phyloP scores from a whole-genome alignment of 1,284 basidiomycete genomes.

The Ceratobasidium sp. region DNA sequence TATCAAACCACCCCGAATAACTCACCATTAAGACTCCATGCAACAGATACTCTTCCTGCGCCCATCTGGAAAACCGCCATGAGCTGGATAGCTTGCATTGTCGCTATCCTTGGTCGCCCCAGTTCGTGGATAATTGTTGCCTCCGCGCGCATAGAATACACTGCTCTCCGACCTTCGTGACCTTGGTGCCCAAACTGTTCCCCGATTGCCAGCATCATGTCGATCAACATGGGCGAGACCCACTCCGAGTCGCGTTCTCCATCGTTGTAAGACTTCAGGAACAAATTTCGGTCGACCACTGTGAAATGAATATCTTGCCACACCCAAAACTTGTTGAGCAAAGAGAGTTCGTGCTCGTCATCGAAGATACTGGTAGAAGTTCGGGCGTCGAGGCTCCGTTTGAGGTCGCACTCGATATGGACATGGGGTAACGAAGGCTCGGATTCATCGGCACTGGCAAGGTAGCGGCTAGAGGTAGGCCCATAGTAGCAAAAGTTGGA shows the following conservation, averaged over 20 bases:
- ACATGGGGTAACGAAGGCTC: slow-evolving; percentile 4
- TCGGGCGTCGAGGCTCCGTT: background rate
- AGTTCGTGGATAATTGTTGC: slow-evolving; percentile 11
- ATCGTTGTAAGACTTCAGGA: slow-evolving; percentile 19
- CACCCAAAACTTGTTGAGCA: slow-evolving; percentile 24
- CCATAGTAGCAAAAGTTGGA: slow-evolving; percentile 28
- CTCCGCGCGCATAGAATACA: slow-evolving; percentile 21
- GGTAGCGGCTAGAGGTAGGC: slow-evolving; percentile 1
- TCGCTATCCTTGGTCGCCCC: slow-evolving; percentile 29
- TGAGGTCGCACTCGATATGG: background rate
- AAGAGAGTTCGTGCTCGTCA: slow-evolving; percentile 4
- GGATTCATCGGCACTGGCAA: background rate
- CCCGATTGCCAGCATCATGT: slow-evolving; percentile 40
- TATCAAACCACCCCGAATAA: background rate
- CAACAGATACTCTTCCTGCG: slow-evolving; percentile 6
- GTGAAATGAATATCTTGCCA: slow-evolving; percentile 36
- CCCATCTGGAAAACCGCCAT: slow-evolving; percentile 32
- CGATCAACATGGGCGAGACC: slow-evolving; percentile 39
- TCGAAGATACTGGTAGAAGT: slow-evolving; percentile 6
- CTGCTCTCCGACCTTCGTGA: background rate
- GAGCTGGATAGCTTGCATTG: slow-evolving; percentile 38
- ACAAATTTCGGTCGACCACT: slow-evolving; percentile 13
- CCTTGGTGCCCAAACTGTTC: slow-evolving; percentile 18
- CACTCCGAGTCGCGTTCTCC: slow-evolving; percentile 40
- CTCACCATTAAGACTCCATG: slow-evolving; percentile 35